Evolutionary conservation across 805 yeast genomes (phyloP).

Genomic region (Torulaspora quercuum): DNA sequence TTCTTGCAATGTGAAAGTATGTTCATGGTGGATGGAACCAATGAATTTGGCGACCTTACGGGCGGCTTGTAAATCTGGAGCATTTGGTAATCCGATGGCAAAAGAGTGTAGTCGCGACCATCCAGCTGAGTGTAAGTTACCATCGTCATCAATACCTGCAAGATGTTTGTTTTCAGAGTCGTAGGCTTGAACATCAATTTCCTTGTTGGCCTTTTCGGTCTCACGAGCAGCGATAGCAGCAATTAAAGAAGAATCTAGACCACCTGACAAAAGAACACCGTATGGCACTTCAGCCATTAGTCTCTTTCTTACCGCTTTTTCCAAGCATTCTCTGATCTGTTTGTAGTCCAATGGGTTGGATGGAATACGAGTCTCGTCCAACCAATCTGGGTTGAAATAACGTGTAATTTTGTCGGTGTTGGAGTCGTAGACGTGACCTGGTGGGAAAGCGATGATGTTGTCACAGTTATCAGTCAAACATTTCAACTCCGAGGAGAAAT

Average conservation of each 20-base stretch:
- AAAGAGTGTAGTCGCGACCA: conserved; percentile 89
- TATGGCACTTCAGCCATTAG: conserved; percentile 99
- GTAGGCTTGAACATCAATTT: conserved; percentile 40
- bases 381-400: conserved; percentile 92
- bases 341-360: conserved; percentile 68
- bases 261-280: conserved; percentile 96
- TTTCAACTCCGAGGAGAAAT: conserved; percentile 92
- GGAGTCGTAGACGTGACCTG: conserved; percentile 96
- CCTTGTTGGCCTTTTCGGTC: conserved; percentile 61
- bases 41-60: conserved; percentile 93
- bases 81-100: conserved; percentile 95
- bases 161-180: conserved; percentile 67
- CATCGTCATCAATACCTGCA: conserved; percentile 89
- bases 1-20: conserved; percentile 93
- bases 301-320: conserved; percentile 96
- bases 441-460: conserved; percentile 89
- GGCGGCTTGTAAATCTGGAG: conserved; percentile 97
- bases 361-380: conserved; percentile 79
- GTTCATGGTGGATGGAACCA: conserved; percentile 96
- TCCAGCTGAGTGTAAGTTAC: conserved; percentile 73
- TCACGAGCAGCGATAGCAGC: conserved; percentile 98
- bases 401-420: conserved; percentile 79
- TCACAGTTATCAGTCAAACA: conserved; percentile 95
- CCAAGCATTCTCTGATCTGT: conserved; percentile 73
- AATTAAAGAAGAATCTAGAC: conserved; percentile 92